Evolutionary conservation across 2,329 filamentous ascomycete genomes (phyloP).

Genomic region (Penicillium sp.): DNA sequence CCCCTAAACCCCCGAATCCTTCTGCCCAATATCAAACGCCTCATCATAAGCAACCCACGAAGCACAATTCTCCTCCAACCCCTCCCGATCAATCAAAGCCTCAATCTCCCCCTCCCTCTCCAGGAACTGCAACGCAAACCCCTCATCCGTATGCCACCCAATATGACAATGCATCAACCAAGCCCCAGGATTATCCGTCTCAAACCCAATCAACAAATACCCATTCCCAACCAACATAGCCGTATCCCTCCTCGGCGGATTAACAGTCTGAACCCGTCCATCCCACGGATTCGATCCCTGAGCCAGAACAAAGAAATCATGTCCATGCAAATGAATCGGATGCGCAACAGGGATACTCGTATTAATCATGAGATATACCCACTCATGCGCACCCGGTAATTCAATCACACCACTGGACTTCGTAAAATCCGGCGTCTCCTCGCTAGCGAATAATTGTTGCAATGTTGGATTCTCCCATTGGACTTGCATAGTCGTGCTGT

Average conservation of each 20-base stretch:
- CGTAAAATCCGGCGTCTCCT: conserved; percentile 13
- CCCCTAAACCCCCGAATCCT: conserved; percentile 10
- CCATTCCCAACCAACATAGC: conserved; percentile 48
- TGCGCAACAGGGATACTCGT: conserved; percentile 40
- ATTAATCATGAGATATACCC: conserved; percentile 30
- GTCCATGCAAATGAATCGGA: conserved; percentile 69
- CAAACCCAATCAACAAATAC: conserved; percentile 52
- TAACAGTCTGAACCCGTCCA: conserved; percentile 28
- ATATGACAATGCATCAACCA: conserved; percentile 41
- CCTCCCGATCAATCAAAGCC: conserved; percentile 19
- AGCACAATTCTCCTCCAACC: conserved; percentile 17
- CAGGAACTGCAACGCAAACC: conserved; percentile 36
- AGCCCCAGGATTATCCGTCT: conserved; percentile 53
- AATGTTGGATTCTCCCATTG: conserved; percentile 35
- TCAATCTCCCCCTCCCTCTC: conserved; percentile 30
- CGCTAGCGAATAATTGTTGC: conserved; percentile 21
- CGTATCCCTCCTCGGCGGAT: conserved; percentile 52
- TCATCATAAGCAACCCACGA: conserved; percentile 25
- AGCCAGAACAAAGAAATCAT: conserved; percentile 68
- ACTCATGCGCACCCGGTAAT: conserved; percentile 26
- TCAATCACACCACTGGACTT: conserved; percentile 25
- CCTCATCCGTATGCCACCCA: conserved; percentile 31
- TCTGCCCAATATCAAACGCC: conserved; percentile 13
- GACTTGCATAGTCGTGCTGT: conserved; percentile 33
- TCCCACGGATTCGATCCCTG: conserved; percentile 45